These are phyloP conservation scores for Escovopsis sp. DNA, from an alignment of 2,329 filamentous ascomycete species.

Conservation along the genomic window DNA sequence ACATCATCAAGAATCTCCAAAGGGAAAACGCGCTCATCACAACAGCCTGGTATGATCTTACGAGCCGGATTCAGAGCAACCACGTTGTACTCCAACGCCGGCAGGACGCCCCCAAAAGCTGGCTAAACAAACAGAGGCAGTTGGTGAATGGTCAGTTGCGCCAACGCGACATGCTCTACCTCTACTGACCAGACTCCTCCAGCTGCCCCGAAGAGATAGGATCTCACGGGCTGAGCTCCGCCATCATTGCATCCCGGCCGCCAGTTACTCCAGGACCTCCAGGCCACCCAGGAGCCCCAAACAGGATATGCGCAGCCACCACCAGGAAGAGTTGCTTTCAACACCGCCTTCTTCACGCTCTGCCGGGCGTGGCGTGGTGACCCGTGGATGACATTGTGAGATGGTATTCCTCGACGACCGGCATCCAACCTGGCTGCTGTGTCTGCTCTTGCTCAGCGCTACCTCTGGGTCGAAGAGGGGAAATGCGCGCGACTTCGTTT, in stretches of 20 bases:
- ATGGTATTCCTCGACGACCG: too few relatives aligned
- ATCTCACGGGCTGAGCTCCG: conserved; percentile 19
- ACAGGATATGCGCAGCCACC: neutral
- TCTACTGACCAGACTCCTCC: conserved; percentile 25
- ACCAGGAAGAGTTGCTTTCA: neutral
- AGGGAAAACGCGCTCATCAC: conserved; percentile 67
- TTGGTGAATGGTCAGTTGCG: conserved; percentile 46
- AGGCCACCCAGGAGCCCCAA: neutral
- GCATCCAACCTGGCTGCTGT: neutral
- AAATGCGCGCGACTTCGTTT: neutral
- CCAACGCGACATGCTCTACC: conserved; percentile 28
- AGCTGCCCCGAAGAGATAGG: conserved; percentile 33
- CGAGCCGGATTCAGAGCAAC: conserved; percentile 66
- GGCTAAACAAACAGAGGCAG: conserved; percentile 70
- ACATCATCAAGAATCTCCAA: conserved; percentile 52
- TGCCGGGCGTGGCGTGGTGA: neutral
- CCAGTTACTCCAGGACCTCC: neutral
- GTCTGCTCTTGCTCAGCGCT: neutral
- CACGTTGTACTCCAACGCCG: conserved; percentile 64
- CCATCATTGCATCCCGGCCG: neutral
- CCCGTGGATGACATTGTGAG: neutral
- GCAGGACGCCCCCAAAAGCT: conserved; percentile 63
- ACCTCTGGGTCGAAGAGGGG: neutral
- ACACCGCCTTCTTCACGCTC: neutral
- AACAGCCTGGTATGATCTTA: conserved; percentile 78